phyloP scores from a whole-genome alignment of 1,284 basidiomycete species.

The Trametes sp. region DNA sequence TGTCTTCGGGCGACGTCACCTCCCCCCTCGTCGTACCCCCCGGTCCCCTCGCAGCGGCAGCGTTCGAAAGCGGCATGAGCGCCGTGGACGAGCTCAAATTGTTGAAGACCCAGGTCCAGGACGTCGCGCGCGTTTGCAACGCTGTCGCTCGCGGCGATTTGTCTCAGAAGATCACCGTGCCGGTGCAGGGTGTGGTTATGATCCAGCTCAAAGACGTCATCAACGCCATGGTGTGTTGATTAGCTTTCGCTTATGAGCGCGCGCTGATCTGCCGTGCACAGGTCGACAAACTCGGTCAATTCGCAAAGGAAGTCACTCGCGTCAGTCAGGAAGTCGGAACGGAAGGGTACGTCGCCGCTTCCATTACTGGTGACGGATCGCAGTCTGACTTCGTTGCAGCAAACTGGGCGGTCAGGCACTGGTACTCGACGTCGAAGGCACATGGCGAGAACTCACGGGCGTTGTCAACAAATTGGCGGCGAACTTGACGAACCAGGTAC shows the following conservation, averaged over 20 bases:
- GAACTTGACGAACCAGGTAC: conserved; percentile 94
- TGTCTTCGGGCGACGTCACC: conserved; percentile 43
- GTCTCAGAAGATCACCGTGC: conserved; percentile 95
- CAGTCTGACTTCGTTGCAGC: conserved; percentile 43
- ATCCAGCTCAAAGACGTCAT: conserved; percentile 98
- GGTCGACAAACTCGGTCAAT: conserved; percentile 83
- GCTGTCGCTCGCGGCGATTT: conserved; percentile 95
- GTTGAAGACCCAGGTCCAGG: conserved; percentile 90
- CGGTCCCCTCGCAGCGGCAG: conserved; percentile 64
- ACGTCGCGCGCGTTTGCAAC: conserved; percentile 93
- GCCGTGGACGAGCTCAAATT: conserved; percentile 83
- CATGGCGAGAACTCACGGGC: conserved; percentile 90
- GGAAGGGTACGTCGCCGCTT: conserved; percentile 69
- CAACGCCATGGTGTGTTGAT: conserved; percentile 85
- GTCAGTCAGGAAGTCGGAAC: conserved; percentile 94
- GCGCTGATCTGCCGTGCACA: conserved; percentile 35
- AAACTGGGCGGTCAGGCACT: conserved; percentile 94
- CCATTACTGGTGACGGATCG: not conserved
- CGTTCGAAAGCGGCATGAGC: conserved; percentile 67
- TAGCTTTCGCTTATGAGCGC: conserved; percentile 18
- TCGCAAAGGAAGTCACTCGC: conserved; percentile 86
- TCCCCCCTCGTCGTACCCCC: conserved; percentile 61
- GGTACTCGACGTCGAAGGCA: conserved; percentile 93
- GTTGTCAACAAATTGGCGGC: conserved; percentile 94
- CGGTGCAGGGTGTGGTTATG: conserved; percentile 97